phyloP scores from a whole-genome alignment of 228 moss, liverwort and hornwort genomes.

The Sphagnum fallax region DNA sequence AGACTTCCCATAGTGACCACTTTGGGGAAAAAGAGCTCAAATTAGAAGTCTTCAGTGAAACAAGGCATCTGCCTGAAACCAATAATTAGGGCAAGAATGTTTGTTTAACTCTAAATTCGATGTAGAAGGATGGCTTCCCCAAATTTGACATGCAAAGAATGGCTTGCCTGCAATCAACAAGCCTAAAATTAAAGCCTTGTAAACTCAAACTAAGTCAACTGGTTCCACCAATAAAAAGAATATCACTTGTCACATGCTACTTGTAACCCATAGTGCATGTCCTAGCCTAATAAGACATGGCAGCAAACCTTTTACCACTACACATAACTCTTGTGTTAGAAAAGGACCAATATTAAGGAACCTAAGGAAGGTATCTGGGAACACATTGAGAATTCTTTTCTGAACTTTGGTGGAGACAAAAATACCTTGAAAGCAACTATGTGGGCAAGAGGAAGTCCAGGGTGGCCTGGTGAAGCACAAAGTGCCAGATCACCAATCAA shows the following conservation, averaged over 20 bases:
- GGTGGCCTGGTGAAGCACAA: slow-evolving; percentile 67
- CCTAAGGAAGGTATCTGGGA: neutral
- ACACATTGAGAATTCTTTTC: too few relatives aligned
- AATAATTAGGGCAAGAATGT: too few relatives aligned
- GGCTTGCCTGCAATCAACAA: slow-evolving; percentile 48
- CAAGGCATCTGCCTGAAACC: too few relatives aligned
- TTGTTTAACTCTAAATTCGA: too few relatives aligned
- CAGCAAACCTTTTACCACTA: neutral
- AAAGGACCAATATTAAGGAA: neutral
- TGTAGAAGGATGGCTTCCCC: slow-evolving; percentile 44
- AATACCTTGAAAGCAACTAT: slow-evolving; percentile 82
- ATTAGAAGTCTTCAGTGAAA: too few relatives aligned
- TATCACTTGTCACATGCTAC: neutral
- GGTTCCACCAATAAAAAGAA: neutral
- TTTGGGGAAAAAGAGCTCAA: too few relatives aligned
- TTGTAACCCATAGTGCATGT: too few relatives aligned
- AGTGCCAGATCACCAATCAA: slow-evolving; percentile 89
- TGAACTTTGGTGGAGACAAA: neutral
- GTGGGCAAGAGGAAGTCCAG: slow-evolving; percentile 82
- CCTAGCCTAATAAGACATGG: too few relatives aligned
- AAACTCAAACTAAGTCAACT: neutral
- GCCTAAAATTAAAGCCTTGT: too few relatives aligned
- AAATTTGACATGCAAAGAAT: slow-evolving; percentile 75
- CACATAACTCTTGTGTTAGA: too few relatives aligned
- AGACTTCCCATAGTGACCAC: too few relatives aligned